These are phyloP conservation scores for Globisporangium polare DNA, from an alignment of 352 stramenopile genomes.

Conservation along the genomic window DNA sequence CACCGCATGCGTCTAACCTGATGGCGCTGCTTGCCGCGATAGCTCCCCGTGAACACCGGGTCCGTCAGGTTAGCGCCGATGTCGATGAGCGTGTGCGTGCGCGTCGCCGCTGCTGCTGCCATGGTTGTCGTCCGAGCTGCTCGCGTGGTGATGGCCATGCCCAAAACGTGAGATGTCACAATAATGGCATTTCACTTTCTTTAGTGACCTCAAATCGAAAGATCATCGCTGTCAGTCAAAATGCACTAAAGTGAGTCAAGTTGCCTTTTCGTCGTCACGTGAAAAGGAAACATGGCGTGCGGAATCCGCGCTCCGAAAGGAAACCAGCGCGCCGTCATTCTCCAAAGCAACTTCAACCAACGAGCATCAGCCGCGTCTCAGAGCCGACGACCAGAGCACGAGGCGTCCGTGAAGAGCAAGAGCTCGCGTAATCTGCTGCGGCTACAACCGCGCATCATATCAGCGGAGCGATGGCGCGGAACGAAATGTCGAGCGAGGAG, in stretches of 20 bases:
- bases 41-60: conserved; percentile 87
- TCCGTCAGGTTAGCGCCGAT: conserved; percentile 95
- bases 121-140: conserved; percentile 9
- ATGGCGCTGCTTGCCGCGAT: conserved; percentile 89
- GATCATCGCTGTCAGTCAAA: too few species aligned
- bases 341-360: background rate
- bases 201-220: background rate
- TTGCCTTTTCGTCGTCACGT: conserved; percentile 4
- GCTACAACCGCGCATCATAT: conserved; percentile 6
- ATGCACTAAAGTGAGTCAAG: too few species aligned
- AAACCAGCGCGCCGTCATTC: background rate
- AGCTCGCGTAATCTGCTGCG: background rate
- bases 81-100: conserved; percentile 66
- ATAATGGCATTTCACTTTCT: background rate
- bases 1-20: conserved; percentile 33
- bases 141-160: background rate
- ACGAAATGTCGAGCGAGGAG: conserved; percentile 33
- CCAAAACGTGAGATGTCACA: background rate
- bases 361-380: background rate
- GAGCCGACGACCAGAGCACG: background rate
- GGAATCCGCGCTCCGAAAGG: conserved; percentile 1
- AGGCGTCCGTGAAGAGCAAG: background rate
- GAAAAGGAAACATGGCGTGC: conserved; percentile 13
- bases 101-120: background rate
- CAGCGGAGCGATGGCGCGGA: conserved; percentile 33